Evolutionary conservation across 2,329 filamentous ascomycete species (phyloP), one percentile per base, ranked within the genome.

Genomic region (Alternaria ventricosa): DNA sequence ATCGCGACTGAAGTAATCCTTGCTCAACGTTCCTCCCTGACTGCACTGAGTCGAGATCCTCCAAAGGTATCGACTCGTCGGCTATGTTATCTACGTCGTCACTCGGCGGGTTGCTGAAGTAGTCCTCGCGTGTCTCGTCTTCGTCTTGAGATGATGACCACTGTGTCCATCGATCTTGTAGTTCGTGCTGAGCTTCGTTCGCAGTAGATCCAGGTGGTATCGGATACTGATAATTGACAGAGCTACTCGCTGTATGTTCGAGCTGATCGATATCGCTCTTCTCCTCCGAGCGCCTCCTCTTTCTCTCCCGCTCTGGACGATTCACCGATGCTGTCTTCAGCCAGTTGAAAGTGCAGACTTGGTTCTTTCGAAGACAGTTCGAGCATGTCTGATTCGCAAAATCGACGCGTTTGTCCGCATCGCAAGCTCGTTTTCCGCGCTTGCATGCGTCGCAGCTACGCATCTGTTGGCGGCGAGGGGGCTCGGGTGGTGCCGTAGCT

Each of bases 361-460:
- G 82, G 46, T 79, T 80, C 57, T 79, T 82, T 67, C 79, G 79
- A 28, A 72, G 78, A 67, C 81, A 83, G 60, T 83, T 83, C 2
- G 78, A 77, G 49, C 81, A 83, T 6, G 74, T 67, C 23, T 65
- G 51, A 67, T 69, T 13, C 71, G 45, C 50, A 74, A 63, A 18
- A 66, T 70, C 51, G 68, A 71, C 53, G 71, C 74, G 18, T 75
- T 36, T 75, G 9, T 70, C 71, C 6, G 79, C 81, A 69, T 84
- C 81, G 66, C 82, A 84, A 4, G 79, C 81, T 61, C 81, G 70
- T 67, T 83, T 83, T 30, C 82, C 81, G 61, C 79, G 80, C 36
- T 81, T 76, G 64, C 82, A 84, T 54, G 81, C 80, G 60, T 84
- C 82, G 64, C 82, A 84, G 60, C 81, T 82, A 43, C 81, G 78